These are phyloP conservation scores for Hypoxylon intermedium DNA, from an alignment of 495 filamentous ascomycete genomes.

Conservation along the genomic window DNA sequence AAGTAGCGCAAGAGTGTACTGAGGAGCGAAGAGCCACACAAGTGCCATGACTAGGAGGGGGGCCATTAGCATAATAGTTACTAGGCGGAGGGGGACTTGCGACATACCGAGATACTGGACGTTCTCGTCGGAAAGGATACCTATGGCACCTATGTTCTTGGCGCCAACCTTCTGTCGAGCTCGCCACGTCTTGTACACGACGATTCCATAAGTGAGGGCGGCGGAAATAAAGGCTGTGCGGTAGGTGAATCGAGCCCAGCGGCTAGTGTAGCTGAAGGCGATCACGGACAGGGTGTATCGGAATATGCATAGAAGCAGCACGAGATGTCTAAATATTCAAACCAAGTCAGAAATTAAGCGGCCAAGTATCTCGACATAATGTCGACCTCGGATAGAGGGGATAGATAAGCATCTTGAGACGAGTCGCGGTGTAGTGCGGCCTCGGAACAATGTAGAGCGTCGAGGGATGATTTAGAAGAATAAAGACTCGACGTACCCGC, in stretches of 20 bases:
- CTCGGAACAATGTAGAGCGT: no score
- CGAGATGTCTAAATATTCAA: constrained; percentile 69
- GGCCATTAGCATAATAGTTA: constrained; percentile 10
- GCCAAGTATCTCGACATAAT: constrained; percentile 8
- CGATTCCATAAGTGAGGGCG: constrained; percentile 92
- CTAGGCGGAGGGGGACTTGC: not conserved
- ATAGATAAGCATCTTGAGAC: not conserved
- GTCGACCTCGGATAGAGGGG: not conserved
- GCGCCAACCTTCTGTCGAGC: constrained; percentile 74
- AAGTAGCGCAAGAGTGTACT: constrained; percentile 86
- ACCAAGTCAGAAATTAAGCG: constrained; percentile 10
- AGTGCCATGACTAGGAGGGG: constrained; percentile 79
- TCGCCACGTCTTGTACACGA: constrained; percentile 97
- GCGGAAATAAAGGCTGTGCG: constrained; percentile 88
- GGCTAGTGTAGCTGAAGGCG: constrained; percentile 78
- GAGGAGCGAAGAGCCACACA: constrained; percentile 90
- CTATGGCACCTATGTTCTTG: constrained; percentile 62
- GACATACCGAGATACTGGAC: constrained; percentile 93
- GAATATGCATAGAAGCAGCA: constrained; percentile 78
- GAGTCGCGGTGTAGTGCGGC: constrained; percentile 7
- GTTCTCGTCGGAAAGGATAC: constrained; percentile 86
- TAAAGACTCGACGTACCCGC: constrained; percentile 69
- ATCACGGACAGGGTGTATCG: constrained; percentile 84
- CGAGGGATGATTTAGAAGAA: not conserved
- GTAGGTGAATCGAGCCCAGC: constrained; percentile 80